phyloP scores from a whole-genome alignment of 331 rosid species.

The Acacia pycnantha region DNA sequence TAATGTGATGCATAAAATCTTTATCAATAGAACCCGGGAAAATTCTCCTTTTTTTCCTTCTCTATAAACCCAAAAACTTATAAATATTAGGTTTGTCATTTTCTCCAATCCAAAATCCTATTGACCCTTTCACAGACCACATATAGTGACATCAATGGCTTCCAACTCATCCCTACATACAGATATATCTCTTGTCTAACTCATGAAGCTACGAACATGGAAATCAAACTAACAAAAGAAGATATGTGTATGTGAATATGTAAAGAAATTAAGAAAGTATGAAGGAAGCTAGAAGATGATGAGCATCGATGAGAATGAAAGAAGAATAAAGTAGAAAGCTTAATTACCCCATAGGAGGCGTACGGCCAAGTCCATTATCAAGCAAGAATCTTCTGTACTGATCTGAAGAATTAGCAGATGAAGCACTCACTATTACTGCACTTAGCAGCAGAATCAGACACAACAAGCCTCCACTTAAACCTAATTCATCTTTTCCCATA shows the following conservation, averaged over 20 bases:
- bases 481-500: neutral
- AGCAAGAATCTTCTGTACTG: conserved; percentile 34
- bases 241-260: neutral
- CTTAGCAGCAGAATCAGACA: conserved; percentile 22
- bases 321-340: neutral
- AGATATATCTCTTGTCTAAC: neutral
- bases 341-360: conserved; percentile 94
- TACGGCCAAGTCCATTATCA: conserved; percentile 53
- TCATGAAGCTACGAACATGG: neutral
- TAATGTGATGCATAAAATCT: neutral
- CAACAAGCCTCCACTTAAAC: conserved; percentile 3
- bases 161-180: neutral
- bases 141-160: neutral
- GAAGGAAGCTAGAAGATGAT: neutral
- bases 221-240: neutral
- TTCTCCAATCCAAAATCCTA: neutral
- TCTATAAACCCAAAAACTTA: neutral
- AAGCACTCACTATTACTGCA: neutral
- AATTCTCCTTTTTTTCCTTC: neutral
- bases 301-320: neutral
- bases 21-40: neutral
- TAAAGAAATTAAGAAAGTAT: neutral
- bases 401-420: conserved; percentile 1
- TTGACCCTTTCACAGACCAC: neutral
- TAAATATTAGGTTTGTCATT: neutral